Percentiles rank a stretch among this genome's conserved stretches.
Evolutionary conservation across 2,329 filamentous ascomycete species (phyloP).

Genomic region (Teratosphaeria pseudoeucalypti): DNA sequence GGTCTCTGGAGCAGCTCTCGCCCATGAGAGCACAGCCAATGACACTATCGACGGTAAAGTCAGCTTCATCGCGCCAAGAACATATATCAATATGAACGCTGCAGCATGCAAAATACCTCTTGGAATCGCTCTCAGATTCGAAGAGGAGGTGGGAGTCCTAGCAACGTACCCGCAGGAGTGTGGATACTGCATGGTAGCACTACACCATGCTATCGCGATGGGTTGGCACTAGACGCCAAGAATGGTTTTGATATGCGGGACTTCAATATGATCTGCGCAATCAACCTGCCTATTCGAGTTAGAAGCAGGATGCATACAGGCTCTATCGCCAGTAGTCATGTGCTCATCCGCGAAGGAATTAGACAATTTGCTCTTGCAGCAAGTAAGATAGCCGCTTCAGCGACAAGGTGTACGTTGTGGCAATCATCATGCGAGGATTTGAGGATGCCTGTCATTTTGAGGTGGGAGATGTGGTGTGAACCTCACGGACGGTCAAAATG

Average conservation of each 20-base stretch:
- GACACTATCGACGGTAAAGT: not conserved
- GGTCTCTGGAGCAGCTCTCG: constrained; percentile 2
- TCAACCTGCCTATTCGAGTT: not conserved
- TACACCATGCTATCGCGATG: not conserved
- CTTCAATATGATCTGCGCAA: not conserved
- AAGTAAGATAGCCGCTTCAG: too few species aligned
- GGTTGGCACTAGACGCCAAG: not conserved
- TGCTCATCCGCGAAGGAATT: too few species aligned
- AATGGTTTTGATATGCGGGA: not conserved
- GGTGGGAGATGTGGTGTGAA: too few species aligned
- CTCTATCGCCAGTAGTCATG: too few species aligned
- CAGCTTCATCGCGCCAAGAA: not conserved
- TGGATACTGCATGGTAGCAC: not conserved
- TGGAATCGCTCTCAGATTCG: too few species aligned
- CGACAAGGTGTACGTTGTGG: too few species aligned
- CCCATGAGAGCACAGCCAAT: not conserved
- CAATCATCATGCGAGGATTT: too few species aligned
- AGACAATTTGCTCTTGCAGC: too few species aligned
- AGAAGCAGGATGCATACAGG: not conserved
- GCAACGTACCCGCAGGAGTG: not conserved
- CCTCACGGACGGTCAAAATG: too few species aligned
- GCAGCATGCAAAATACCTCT: too few species aligned
- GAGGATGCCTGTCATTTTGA: too few species aligned
- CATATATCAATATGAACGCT: not conserved
- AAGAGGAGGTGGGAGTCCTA: too few species aligned